Evolutionary conservation across 2,329 filamentous ascomycete species (phyloP), one percentile per base, ranked within the genome.

Genomic region (Aurifilum marmelostoma): DNA sequence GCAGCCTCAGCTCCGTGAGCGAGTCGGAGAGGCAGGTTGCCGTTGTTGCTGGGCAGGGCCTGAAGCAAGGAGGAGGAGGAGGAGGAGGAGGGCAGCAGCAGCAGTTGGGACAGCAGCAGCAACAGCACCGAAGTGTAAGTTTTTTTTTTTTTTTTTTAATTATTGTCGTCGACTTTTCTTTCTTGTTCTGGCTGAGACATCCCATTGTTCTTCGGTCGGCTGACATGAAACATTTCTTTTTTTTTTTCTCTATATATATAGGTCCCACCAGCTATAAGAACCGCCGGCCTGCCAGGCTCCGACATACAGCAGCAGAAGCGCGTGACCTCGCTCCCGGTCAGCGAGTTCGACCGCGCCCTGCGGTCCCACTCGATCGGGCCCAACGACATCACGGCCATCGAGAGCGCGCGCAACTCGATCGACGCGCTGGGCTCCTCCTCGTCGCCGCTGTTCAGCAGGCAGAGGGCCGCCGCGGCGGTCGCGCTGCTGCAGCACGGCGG

Each of bases 341-440:
- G 84, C 60, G 88, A 90, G 73, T 88, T 84, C 71, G 86, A 88
- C 71, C 82, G 85, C 58, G 88, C 88, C 1, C 75, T 90, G 50
- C 83, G 87, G 59, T 90, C 88, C 16, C 88, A 90, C 75, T 89
- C 88, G 1, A 79, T 89, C 54, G 85, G 87, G 1, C 83, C 84
- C 1, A 83, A 87, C 50, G 85, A 88, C 72, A 84, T 85, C 32
- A 79, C 82, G 43, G 83, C 82, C 50, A 86, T 86, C 32, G 83
- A 85, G 68, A 86, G 82, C 68, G 84, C 82, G 2, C 84, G 85
- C 32, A 87, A 84, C 74, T 88, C 87, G 1, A 72, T 86, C 58
- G 86, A 87, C 21, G 75, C 76, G 29, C 52, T 71, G 16, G 61
- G 64, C 47, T 67, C 69, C 12, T 77, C 69, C 12, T 77, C 74